Base-by-base conservation (phyloP, 1,284 basidiomycete species). In the Pseudozyma tsukubaensis region DNA sequence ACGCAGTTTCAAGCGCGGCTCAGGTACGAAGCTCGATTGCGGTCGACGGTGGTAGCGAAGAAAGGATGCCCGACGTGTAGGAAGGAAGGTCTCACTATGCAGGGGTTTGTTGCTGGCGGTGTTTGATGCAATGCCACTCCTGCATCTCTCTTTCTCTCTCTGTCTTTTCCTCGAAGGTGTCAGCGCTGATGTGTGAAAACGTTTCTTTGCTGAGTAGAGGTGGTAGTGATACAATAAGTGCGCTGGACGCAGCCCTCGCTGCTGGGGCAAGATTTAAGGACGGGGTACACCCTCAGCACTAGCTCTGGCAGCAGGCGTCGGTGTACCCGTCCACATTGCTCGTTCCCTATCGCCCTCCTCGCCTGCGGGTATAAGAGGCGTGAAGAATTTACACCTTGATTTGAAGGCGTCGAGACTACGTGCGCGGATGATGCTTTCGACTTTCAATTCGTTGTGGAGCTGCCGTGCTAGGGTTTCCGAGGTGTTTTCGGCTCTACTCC, bases 391-490 rank as follows among this genome's bases (percentile, higher is more conserved):
- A 35, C 79, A 81, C 29, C 76, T 66, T 3, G 76, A 78, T 53
- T 81, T 79, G 69, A 81, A 79, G 1, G 63, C 79, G 3, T 80
- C 80, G 8, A 82, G 55, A 11, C 79, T 79, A 10, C 80, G 53
- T 0, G 72, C 69, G 5, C 80, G 56, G 36, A 82, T 76, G 52
- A 82, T 82, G 14, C 59, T 59, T 39, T 83, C 81, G 12, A 83
- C 51, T 13, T 59, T 59, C n/a, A 83, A 57, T 52, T 83, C 81
- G 60, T 83, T 83, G 39, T 72, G 77, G 40, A 83, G 24, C 48
- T 83, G 81, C 4, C 80, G 45, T 1, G 56, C 56, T 47, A 78
- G 53, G 3, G 45, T 59, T 43, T 60, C 62, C 6, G 52, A 39
- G 8, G 24, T 54, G 29, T 60, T 51, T 19, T 61, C 59, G 16